phyloP scores from a whole-genome alignment of 2,329 filamentous ascomycete genomes.

The Elsinoe perseae region DNA sequence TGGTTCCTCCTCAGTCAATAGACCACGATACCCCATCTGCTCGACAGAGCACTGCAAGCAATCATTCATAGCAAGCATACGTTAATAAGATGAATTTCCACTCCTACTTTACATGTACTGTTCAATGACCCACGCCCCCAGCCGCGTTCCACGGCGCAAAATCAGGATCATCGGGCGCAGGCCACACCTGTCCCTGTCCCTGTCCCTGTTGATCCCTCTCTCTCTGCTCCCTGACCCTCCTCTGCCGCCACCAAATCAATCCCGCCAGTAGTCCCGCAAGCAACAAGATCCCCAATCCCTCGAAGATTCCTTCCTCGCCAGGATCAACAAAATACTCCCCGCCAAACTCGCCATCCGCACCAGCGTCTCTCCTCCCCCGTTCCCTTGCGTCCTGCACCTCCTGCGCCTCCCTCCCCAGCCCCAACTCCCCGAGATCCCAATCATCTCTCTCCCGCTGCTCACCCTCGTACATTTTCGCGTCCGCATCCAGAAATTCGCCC shows the following conservation, averaged over 20 bases:
- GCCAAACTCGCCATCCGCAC: neutral
- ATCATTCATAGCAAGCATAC: neutral
- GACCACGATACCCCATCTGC: neutral
- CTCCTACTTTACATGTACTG: neutral
- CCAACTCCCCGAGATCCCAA: neutral
- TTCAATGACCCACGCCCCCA: constrained; percentile 56
- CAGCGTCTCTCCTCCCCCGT: neutral
- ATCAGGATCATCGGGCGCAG: constrained; percentile 58
- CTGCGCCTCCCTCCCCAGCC: neutral
- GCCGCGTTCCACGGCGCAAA: constrained; percentile 58
- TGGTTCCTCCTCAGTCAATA: neutral
- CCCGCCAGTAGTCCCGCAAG: constrained; percentile 6
- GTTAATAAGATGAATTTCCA: neutral
- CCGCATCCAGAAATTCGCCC: neutral
- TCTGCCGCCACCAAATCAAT: constrained; percentile 14
- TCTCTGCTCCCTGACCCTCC: constrained; percentile 37
- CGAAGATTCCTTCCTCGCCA: neutral
- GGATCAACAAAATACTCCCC: constrained; percentile 12
- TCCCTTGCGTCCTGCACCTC: constrained; percentile 7
- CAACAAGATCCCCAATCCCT: constrained; percentile 10
- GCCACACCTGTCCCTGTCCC: constrained; percentile 44
- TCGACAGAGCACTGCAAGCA: neutral
- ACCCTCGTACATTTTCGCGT: neutral
- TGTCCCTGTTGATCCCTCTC: constrained; percentile 19
- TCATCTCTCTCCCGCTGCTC: neutral